Percentiles rank a stretch among this genome's conserved stretches.
These are phyloP conservation scores for Cutaneotrichosporon curvatum DNA, from an alignment of 1,284 basidiomycete species.

Conservation along the genomic window DNA sequence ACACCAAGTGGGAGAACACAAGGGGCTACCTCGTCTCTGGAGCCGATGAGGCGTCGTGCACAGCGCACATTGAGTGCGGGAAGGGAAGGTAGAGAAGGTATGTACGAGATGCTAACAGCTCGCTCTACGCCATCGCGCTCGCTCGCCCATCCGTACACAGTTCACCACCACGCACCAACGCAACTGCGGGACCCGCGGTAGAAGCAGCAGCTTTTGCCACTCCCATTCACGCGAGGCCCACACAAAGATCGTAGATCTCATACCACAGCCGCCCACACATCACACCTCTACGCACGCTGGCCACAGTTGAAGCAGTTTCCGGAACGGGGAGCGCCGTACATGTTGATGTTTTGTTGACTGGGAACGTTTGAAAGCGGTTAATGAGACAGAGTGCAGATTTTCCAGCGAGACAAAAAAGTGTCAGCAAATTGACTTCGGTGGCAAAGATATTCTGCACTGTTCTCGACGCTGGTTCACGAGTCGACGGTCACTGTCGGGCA, in stretches of 20 bases:
- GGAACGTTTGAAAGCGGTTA: neutral
- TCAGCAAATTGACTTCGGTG: neutral
- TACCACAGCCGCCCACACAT: slow-evolving; percentile 17
- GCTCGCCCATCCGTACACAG: slow-evolving; percentile 32
- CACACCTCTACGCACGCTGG: slow-evolving; percentile 33
- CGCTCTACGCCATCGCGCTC: slow-evolving; percentile 25
- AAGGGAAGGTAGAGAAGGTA: slow-evolving; percentile 10
- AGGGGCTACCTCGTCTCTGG: too few species aligned
- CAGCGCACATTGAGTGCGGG: neutral
- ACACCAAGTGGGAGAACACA: too few species aligned
- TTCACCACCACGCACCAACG: neutral
- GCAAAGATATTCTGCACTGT: neutral
- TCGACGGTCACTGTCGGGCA: too few species aligned
- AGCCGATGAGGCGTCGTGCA: too few species aligned
- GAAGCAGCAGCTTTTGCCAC: neutral
- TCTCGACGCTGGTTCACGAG: too few species aligned
- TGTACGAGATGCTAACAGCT: slow-evolving; percentile 26
- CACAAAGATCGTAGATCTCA: slow-evolving; percentile 4
- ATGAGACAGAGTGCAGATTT: neutral
- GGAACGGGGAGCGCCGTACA: slow-evolving; percentile 37
- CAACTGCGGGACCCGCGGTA: neutral
- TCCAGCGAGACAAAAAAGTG: neutral
- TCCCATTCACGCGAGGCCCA: neutral
- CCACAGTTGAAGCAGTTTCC: slow-evolving; percentile 47
- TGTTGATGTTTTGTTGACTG: slow-evolving; percentile 17